Conservation (phyloP, 768 basidiomycete genomes). For the Russula griseocarnosa region DNA sequence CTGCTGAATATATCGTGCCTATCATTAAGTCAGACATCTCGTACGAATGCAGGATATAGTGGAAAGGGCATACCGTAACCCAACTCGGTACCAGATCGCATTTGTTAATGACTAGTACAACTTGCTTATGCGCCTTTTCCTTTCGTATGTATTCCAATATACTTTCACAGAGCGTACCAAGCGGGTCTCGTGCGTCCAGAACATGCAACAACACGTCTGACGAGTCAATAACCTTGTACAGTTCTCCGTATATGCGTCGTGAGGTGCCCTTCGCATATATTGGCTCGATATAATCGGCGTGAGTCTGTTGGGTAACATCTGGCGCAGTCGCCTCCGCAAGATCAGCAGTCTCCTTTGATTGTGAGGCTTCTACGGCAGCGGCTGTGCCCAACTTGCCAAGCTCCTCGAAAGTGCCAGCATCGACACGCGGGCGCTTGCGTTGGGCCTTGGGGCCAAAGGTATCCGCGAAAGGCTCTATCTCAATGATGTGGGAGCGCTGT, state of each 20-base stretch:
- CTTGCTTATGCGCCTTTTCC: constrained; percentile 96
- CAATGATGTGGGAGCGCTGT: constrained; percentile 88
- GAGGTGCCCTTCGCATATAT: constrained; percentile 96
- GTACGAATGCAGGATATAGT: background rate
- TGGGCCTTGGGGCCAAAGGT: constrained; percentile 97
- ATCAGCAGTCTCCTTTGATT: constrained; percentile 40
- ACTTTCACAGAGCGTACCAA: constrained; percentile 93
- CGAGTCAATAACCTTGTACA: constrained; percentile 99
- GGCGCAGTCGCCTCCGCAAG: constrained; percentile 43
- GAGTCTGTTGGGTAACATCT: constrained; percentile 50
- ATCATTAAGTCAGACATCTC: constrained; percentile 1
- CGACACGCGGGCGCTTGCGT: constrained; percentile 81
- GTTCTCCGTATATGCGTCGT: constrained; percentile 91
- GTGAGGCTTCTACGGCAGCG: constrained; percentile 52
- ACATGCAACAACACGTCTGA: constrained; percentile 95
- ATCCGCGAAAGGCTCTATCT: constrained; percentile 90
- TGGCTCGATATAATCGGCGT: constrained; percentile 81
- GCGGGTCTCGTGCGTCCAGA: constrained; percentile 90
- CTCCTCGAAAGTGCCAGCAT: constrained; percentile 91
- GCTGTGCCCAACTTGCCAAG: constrained; percentile 62
- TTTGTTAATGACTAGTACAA: constrained; percentile 96
- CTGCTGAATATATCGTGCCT: constrained; percentile 96
- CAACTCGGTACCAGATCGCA: constrained; percentile 98
- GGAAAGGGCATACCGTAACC: constrained; percentile 73
- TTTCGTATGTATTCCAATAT: constrained; percentile 90